These are phyloP conservation scores for Kwoniella sp. DNA, from an alignment of 768 basidiomycete species.

Conservation along the genomic window DNA sequence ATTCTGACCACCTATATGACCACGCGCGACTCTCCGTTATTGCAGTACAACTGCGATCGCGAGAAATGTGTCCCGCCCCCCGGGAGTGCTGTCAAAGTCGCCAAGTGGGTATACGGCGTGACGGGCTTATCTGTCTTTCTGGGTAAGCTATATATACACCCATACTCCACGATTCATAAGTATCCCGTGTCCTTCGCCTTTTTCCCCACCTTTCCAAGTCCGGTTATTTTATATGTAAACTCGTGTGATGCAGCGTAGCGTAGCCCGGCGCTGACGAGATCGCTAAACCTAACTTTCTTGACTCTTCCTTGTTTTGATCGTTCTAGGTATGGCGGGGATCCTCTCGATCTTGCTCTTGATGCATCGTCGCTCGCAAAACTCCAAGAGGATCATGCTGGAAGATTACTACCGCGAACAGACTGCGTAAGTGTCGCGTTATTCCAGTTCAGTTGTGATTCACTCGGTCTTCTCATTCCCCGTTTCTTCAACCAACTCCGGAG, in stretches of 20 bases:
- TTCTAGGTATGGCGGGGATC: constrained; percentile 26
- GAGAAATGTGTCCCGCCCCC: constrained; percentile 15
- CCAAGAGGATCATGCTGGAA: constrained; percentile 25
- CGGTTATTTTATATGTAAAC: too few relatives aligned
- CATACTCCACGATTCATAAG: not conserved
- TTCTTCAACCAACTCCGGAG: too few relatives aligned
- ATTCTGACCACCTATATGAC: too few relatives aligned
- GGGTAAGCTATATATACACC: constrained; percentile 22
- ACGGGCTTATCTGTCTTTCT: constrained; percentile 13
- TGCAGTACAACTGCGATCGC: constrained; percentile 26
- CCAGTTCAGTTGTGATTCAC: not conserved
- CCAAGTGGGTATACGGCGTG: constrained; percentile 29
- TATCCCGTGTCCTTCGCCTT: too few relatives aligned
- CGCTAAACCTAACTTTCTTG: too few relatives aligned
- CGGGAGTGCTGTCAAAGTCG: constrained; percentile 23
- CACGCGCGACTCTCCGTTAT: not conserved
- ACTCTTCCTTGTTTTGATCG: too few relatives aligned
- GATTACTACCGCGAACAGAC: constrained; percentile 35
- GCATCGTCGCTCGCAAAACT: constrained; percentile 21
- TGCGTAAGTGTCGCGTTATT: constrained; percentile 16
- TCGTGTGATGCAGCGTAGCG: too few relatives aligned
- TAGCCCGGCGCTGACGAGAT: too few relatives aligned
- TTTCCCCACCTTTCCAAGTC: too few relatives aligned
- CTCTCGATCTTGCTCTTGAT: constrained; percentile 24
- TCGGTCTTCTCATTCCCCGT: too few relatives aligned